Percentiles rank a stretch among this genome's conserved stretches.
Conservation (phyloP, 441 rosid genomes). For the Metrosideros polymorpha region DNA sequence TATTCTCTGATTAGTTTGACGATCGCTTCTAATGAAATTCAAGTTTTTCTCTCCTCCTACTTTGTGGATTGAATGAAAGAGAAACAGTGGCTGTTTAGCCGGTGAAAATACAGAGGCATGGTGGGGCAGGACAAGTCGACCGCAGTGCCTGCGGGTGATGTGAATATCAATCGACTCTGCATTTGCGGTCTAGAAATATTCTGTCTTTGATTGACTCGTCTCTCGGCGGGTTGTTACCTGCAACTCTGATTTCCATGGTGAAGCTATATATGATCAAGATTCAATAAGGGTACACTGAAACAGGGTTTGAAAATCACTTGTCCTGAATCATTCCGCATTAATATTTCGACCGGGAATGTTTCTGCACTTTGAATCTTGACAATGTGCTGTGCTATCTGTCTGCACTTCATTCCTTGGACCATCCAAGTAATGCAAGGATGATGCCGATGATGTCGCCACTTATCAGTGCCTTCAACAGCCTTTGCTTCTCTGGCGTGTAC, state of each 20-base stretch:
- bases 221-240: neutral
- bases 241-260: neutral
- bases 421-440: conserved; percentile 36
- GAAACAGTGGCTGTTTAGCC: neutral
- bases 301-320: neutral
- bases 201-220: neutral
- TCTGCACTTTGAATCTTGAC: neutral
- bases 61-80: neutral
- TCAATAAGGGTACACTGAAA: neutral
- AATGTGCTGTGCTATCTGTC: neutral
- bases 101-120: too few species aligned
- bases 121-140: too few species aligned
- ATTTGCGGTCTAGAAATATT: neutral
- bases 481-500: conserved; percentile 36
- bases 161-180: neutral
- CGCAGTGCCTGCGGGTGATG: too few species aligned
- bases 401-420: conserved; percentile 10
- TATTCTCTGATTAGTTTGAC: neutral
- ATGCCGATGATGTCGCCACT: conserved; percentile 25
- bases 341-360: neutral
- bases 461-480: conserved; percentile 38
- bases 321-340: neutral
- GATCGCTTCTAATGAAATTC: neutral
- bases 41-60: neutral
- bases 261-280: neutral